Conservation (phyloP, 768 basidiomycete species). For the Termitomyces eurrhizus region DNA sequence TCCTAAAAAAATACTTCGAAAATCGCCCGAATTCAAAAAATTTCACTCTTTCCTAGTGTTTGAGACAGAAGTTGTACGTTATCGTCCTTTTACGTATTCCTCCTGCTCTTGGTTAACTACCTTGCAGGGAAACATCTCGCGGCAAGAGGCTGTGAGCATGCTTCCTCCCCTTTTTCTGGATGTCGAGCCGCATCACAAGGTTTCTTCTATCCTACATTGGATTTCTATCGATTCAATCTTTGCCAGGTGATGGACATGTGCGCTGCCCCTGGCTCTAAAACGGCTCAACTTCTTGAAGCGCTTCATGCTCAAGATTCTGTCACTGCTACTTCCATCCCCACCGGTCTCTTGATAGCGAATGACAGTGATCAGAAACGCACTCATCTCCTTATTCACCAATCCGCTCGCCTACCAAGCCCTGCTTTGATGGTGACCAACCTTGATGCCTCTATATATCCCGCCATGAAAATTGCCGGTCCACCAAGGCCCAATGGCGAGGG, state of each 20-base stretch:
- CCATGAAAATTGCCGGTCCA: constrained; percentile 47
- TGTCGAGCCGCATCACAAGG: constrained; percentile 88
- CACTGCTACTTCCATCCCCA: constrained; percentile 63
- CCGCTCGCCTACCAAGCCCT: constrained; percentile 88
- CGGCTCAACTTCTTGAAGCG: constrained; percentile 94
- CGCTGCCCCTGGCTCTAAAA: constrained; percentile 97
- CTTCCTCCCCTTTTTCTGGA: constrained; percentile 94
- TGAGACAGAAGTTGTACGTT: constrained; percentile 91
- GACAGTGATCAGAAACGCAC: constrained; percentile 93
- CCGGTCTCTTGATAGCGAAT: constrained; percentile 90
- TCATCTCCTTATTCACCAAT: constrained; percentile 96
- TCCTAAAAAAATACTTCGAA: constrained; percentile 82
- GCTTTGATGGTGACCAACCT: constrained; percentile 94
- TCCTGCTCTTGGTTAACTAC: neutral
- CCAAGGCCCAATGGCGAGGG: constrained; percentile 27
- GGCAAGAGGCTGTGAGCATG: constrained; percentile 99
- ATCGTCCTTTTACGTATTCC: neutral
- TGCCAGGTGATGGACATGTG: constrained; percentile 91
- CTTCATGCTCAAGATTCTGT: constrained; percentile 76
- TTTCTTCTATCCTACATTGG: constrained; percentile 17
- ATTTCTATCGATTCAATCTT: neutral
- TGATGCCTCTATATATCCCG: constrained; percentile 85
- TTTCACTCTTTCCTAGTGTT: constrained; percentile 97
- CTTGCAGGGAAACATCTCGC: constrained; percentile 83
- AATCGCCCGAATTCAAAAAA: constrained; percentile 84